Conservation (phyloP, 345 rosid species). For the Aethionema arabicum region DNA sequence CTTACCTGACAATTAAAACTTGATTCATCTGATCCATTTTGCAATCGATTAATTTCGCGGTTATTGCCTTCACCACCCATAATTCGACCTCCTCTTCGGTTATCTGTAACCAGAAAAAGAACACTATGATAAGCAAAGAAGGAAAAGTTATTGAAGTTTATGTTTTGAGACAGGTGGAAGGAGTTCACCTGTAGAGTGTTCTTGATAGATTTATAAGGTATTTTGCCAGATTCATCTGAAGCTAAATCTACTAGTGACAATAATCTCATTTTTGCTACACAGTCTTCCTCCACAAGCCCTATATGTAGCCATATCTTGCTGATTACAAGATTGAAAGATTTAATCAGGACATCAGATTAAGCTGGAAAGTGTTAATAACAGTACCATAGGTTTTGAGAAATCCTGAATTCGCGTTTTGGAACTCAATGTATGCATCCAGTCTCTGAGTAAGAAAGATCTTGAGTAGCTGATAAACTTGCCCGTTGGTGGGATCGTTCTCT, state of each 20-base stretch:
- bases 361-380: neutral
- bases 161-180: constrained; percentile 12
- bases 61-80: constrained; percentile 89
- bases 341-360: neutral
- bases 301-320: constrained; percentile 13
- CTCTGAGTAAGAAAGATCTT: constrained; percentile 77
- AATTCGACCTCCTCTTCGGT: constrained; percentile 76
- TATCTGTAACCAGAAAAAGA: constrained; percentile 44
- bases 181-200: constrained; percentile 62
- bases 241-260: constrained; percentile 82
- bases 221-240: constrained; percentile 63
- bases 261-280: constrained; percentile 81
- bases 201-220: constrained; percentile 64
- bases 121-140: neutral
- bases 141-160: neutral
- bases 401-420: constrained; percentile 67
- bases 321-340: constrained; percentile 1
- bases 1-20: constrained; percentile 72
- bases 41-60: constrained; percentile 72
- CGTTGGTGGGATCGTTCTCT: constrained; percentile 68
- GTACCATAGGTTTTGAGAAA: constrained; percentile 69
- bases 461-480: constrained; percentile 64
- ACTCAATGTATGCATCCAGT: constrained; percentile 76
- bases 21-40: constrained; percentile 95
- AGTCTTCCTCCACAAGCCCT: constrained; percentile 89